These are phyloP conservation scores for Entophlyctis luteolus DNA, from an alignment of 192 early-diverging fungal genomes.

Conservation along the genomic window DNA sequence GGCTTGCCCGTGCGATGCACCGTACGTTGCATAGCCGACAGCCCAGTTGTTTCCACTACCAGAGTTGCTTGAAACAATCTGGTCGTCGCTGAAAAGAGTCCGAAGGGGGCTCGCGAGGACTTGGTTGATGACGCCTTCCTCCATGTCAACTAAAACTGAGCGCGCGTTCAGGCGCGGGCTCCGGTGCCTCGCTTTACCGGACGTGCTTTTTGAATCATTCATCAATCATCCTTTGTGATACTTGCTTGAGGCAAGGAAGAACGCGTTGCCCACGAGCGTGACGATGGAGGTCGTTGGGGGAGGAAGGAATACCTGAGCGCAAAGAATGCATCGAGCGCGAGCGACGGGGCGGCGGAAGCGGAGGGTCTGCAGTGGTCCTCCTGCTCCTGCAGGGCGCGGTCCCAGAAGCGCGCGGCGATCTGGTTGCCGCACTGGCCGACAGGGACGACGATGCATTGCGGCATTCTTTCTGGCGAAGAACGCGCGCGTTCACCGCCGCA, in stretches of 20 bases:
- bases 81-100: constrained; percentile 46
- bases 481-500: not conserved
- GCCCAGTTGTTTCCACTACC: constrained; percentile 64
- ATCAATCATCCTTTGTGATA: not conserved
- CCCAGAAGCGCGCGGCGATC: constrained; percentile 58
- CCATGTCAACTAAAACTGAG: constrained; percentile 59
- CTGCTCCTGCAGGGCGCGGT: constrained; percentile 56
- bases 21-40: constrained; percentile 51
- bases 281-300: constrained; percentile 51
- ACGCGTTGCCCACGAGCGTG: constrained; percentile 2
- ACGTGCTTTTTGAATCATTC: no score
- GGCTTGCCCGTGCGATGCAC: constrained; percentile 32
- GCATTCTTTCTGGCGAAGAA: constrained; percentile 22
- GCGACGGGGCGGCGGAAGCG: not conserved
- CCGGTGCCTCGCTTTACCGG: no score
- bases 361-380: constrained; percentile 8
- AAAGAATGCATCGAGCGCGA: constrained; percentile 26
- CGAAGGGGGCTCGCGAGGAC: constrained; percentile 32
- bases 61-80: constrained; percentile 40
- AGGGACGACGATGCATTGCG: constrained; percentile 42
- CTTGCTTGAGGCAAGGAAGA: not conserved
- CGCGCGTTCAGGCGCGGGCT: constrained; percentile 32
- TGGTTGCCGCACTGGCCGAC: constrained; percentile 60
- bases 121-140: constrained; percentile 47
- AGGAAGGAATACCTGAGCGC: constrained; percentile 39